Base-by-base conservation (phyloP, 2,329 filamentous ascomycete species). In the Raffaelea arxii region DNA sequence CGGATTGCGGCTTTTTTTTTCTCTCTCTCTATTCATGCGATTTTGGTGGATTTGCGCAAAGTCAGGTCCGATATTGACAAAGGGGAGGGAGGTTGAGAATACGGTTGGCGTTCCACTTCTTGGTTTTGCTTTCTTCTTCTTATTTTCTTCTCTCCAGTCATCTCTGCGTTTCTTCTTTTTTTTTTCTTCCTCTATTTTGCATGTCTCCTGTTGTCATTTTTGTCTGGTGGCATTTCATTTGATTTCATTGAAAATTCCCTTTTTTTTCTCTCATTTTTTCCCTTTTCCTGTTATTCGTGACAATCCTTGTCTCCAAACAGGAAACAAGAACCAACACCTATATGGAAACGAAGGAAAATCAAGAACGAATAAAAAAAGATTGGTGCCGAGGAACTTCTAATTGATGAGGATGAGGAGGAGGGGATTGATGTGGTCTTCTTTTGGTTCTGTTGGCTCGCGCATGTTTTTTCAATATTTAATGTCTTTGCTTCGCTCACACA, bases 401-500 rank as follows among this genome's bases (percentile, higher is more conserved):
- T n/a, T n/a, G n/a, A n/a, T n/a, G n/a, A n/a, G n/a, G n/a, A n/a
- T n/a, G n/a, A n/a, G n/a, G n/a, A n/a, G n/a, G n/a, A n/a, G n/a
- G n/a, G n/a, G n/a, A n/a, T 7, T 30, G 9, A 9, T 30, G 9
- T 30, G 9, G 27, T 16, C 27, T 30, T 30, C 16, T 30, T 30
- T 30, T 9, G 9, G 9, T 16, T 30, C 27, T 9, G 9, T 30
- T 30, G 9, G 27, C 27, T 30, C 27, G 27, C 27, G 9, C 39
- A n/a, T 23, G 6, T 41, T 41, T 14, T 24, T 22, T 4, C 21
- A 7, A 7, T n/a, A 19, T 14, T 6, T 23, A 38, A 14, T 39
- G 27, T 54, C 51, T 32, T 43, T 39, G 21, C 36, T 40, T 14
- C 25, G n/a, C 18, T n/a, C 32, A 10, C 25, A 19, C 25, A 30